A percentile compares a stretch with the other conserved stretches of the same genome.
Evolutionary conservation across 768 basidiomycete species (phyloP).

Genomic region (Suillus plorans): DNA sequence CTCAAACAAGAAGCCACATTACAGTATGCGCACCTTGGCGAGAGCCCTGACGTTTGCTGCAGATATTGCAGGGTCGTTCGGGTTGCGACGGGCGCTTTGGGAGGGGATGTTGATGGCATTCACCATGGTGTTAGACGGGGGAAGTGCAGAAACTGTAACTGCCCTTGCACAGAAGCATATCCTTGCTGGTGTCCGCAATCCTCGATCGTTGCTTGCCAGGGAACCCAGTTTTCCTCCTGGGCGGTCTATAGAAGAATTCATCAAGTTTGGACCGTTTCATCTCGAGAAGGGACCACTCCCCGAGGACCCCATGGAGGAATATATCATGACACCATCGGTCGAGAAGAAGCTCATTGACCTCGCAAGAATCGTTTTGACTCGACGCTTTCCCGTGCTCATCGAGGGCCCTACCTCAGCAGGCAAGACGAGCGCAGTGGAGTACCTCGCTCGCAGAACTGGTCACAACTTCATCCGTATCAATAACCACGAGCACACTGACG

Average conservation of each 20-base stretch:
- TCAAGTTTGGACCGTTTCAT: slow-evolving; percentile 92
- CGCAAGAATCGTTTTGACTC: slow-evolving; percentile 86
- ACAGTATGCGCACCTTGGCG: slow-evolving; percentile 93
- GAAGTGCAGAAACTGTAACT: slow-evolving; percentile 66
- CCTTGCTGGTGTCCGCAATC: slow-evolving; percentile 76
- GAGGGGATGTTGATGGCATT: slow-evolving; percentile 98
- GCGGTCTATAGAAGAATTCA: slow-evolving; percentile 50
- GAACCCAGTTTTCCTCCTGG: slow-evolving; percentile 57
- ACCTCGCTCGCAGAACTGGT: slow-evolving; percentile 88
- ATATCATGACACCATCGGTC: slow-evolving; percentile 95
- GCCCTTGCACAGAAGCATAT: slow-evolving; percentile 75
- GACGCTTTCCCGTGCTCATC: slow-evolving; percentile 91
- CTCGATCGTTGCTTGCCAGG: slow-evolving; percentile 69
- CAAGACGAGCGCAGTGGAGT: slow-evolving; percentile 96
- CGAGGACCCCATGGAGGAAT: slow-evolving; percentile 68
- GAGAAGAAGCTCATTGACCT: slow-evolving; percentile 92
- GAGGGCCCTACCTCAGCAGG: slow-evolving; percentile 98
- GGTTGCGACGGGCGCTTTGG: slow-evolving; percentile 86
- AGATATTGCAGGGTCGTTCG: slow-evolving; percentile 73
- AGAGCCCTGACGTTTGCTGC: slow-evolving; percentile 90
- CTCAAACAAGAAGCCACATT: slow-evolving; percentile 89
- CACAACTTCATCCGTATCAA: slow-evolving; percentile 98
- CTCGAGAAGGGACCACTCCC: slow-evolving; percentile 74
- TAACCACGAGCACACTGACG: slow-evolving; percentile 99
- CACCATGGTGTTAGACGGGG: slow-evolving; percentile 85